These are phyloP conservation scores for Datura wrightii DNA, from an alignment of 257 asterid species.

Conservation along the genomic window DNA sequence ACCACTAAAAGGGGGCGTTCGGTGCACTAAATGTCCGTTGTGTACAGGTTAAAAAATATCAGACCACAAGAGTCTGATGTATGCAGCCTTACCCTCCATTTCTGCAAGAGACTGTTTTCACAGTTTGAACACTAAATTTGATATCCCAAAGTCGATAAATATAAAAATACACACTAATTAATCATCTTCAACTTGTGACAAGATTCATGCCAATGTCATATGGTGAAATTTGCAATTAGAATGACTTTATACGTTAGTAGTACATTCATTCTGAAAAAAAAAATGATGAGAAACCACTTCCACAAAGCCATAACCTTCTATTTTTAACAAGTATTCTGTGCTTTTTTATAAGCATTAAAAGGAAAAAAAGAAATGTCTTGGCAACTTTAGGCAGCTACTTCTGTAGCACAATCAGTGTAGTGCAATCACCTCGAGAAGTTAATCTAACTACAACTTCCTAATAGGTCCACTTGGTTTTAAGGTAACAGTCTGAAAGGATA, in stretches of 20 bases:
- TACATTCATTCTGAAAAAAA: background rate
- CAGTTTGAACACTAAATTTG: too few relatives aligned
- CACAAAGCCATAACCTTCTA: constrained; percentile 5
- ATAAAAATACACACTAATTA: background rate
- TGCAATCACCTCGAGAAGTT: background rate
- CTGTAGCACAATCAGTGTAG: background rate
- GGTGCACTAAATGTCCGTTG: too few relatives aligned
- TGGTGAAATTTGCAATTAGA: background rate
- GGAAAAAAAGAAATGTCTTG: background rate
- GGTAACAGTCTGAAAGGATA: background rate
- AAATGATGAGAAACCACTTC: background rate
- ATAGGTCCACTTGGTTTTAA: background rate
- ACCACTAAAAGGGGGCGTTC: background rate
- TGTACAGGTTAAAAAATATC: too few relatives aligned
- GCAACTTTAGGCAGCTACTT: background rate
- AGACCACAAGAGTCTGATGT: too few relatives aligned
- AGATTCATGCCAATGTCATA: background rate
- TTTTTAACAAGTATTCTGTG: background rate
- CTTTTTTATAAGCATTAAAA: background rate
- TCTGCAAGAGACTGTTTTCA: too few relatives aligned
- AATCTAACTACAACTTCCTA: background rate
- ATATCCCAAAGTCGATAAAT: background rate
- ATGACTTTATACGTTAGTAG: background rate
- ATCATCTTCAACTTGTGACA: background rate
- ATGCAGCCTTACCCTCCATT: too few relatives aligned